Base-by-base conservation (phyloP, 2,329 filamentous ascomycete genomes). In the Trichoderma guizhouense region DNA sequence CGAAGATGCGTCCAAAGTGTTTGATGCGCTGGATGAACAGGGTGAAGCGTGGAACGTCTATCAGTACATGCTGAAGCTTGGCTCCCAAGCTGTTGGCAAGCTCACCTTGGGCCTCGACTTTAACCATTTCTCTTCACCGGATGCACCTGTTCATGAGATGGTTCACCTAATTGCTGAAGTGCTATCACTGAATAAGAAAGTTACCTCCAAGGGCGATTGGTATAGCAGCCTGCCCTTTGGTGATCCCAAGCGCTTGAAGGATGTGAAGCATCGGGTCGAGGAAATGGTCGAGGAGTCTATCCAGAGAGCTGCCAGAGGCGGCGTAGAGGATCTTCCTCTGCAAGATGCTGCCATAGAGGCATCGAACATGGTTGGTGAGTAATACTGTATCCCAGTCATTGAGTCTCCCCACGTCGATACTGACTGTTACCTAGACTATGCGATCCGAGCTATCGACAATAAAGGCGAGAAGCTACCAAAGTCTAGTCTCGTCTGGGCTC, bases 151-250 rank as follows among this genome's bases (percentile, higher is more conserved):
- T 1, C 85, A 89, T 75, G 81, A 85, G 62, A 85, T 90, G 78
- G 85, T 89, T 0, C 75, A 80, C 53, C 73, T 79, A 11, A 87
- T 90, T 57, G 88, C 84, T 0, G 81, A 86, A 57, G 74, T 82
- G 0, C 81, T 91, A 2, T 81, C 83, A 32, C 78, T 91, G 14
- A 91, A 89, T 78, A 91, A 91, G 80, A 66, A 63, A 5, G 53
- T 71, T 14, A 83, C 86, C 0, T 83, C 85, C 0, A 83, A 84
- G 76, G 87, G 87, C 1, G 80, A 82, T 62, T 91, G 88, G 88
- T 90, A 90, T 72, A 79, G 79, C 2, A 78, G 80, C 8, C 75
- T 91, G 32, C 89, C 89, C 0, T 90, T 90, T 69, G 89, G 89
- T 7, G 86, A 89, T 57, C 84, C 87, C 0, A 80, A 83, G 72